A percentile compares a stretch with the other conserved stretches of the same genome.
Conservation (phyloP, 83 land plant genomes). For the Thuja plicata region DNA sequence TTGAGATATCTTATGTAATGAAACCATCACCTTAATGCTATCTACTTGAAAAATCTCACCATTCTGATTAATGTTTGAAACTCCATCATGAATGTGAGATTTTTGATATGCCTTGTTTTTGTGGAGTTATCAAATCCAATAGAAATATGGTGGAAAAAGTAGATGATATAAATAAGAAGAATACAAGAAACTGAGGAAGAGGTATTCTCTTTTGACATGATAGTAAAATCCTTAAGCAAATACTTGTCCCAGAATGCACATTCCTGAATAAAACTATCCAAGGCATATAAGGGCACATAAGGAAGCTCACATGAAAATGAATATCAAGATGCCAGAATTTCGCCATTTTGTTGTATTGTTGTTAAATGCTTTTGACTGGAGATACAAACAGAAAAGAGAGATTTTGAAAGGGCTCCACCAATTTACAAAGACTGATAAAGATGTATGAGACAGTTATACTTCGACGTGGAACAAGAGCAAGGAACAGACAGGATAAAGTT, state of each 20-base stretch:
- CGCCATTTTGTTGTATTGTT: no score
- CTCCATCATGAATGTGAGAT: neutral
- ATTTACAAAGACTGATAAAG: no score
- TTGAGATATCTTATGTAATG: neutral
- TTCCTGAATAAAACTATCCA: neutral
- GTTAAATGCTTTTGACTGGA: no score
- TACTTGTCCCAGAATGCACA: neutral
- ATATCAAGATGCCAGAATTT: neutral
- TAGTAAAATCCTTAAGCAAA: neutral
- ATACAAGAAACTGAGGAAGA: neutral
- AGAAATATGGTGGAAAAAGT: neutral
- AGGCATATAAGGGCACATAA: neutral
- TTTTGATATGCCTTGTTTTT: no score
- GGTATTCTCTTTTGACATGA: neutral
- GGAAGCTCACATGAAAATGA: neutral
- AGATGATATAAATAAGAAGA: neutral
- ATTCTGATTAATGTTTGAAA: neutral
- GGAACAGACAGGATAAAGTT: no score
- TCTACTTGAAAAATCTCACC: neutral
- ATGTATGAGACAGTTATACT: no score
- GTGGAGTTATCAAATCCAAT: neutral
- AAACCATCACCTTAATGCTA: neutral
- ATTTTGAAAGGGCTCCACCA: no score
- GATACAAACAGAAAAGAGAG: no score
- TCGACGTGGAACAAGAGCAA: no score